A percentile compares a stretch with the other conserved stretches of the same genome.
Evolutionary conservation across 805 yeast species (phyloP).

Genomic region (Teunomyces atbi): DNA sequence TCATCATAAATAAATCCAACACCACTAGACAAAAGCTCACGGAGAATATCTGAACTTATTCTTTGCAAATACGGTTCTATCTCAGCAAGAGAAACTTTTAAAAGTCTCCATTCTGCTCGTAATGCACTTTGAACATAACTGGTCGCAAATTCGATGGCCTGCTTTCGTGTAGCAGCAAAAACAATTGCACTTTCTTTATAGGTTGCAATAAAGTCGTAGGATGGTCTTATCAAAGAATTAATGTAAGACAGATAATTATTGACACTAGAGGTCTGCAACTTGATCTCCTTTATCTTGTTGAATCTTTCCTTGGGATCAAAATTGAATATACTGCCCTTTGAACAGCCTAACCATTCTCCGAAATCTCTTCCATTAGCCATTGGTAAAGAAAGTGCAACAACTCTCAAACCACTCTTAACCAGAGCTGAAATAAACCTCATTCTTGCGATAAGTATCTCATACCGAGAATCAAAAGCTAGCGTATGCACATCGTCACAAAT

Average conservation of each 20-base stretch:
- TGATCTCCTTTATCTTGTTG: conserved; percentile 55
- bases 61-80: conserved; percentile 41
- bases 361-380: conserved; percentile 74
- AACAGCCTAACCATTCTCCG: conserved; percentile 83
- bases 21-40: conserved; percentile 50
- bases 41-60: conserved; percentile 47
- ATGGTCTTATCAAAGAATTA: conserved; percentile 49
- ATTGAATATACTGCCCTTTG: conserved; percentile 60
- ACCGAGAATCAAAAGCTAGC: conserved; percentile 59
- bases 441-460: conserved; percentile 71
- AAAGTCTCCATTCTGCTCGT: conserved; percentile 37
- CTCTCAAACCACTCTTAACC: conserved; percentile 52
- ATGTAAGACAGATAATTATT: conserved; percentile 53
- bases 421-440: conserved; percentile 69
- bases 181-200: conserved; percentile 33
- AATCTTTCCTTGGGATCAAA: conserved; percentile 64
- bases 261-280: conserved; percentile 45
- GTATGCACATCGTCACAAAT: conserved; percentile 74
- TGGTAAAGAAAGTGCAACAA: conserved; percentile 70
- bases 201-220: conserved; percentile 37
- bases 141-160: conserved; percentile 51
- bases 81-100: conserved; percentile 38
- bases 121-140: conserved; percentile 41
- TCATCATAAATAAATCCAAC: conserved; percentile 60
- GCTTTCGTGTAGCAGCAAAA: conserved; percentile 57